Evolutionary conservation across 768 basidiomycete species (phyloP), one percentile per base, ranked within the genome.

Genomic region (Calocybe cyanea): DNA sequence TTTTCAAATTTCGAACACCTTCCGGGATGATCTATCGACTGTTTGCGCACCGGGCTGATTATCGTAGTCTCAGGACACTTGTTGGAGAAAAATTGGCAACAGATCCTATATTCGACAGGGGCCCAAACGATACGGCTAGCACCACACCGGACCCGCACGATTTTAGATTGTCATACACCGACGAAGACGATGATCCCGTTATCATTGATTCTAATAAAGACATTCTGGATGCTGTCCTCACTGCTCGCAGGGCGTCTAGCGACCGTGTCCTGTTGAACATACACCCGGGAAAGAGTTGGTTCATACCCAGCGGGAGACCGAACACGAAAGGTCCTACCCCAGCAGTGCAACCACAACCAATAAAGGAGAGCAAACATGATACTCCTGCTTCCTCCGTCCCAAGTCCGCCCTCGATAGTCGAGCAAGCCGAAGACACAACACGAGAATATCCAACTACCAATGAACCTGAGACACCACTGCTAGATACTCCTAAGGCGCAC

Each of bases 121-220:
- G 18, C 30, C 34, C 45, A 1, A 8, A 15, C 4, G 11, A 37
- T 11, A 15, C 38, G 3, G 4, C 45, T 18, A 14, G 19, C 25
- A n/a, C 8, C 21, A 38, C 33, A 13, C 46, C 46, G 1, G 33
- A 47, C 24, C 32, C 31, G 10, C 32, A 35, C 34, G 46, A 47
- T 19, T 47, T 47, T 17, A 17, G 14, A 9, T 24, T 47, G 7
- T 40, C 33, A 2, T 47, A 41, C 15, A 19, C n/a, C 24, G 46
- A 47, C 15, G 46, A 47, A 3, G 46, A 47, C 13, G 46, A 34
- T 13, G 46, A 47, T 41, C 10, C 36, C 14, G 46, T 47, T 8
- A 20, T 33, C 15, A 47, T 47, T 24, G 28, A 33, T 13, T 21
- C 39, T 20, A 24, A 47, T 11, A 18, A 13, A 9, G 34, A 47